phyloP scores from a whole-genome alignment of 1,284 basidiomycete species.

The Ustilago trichophora region DNA sequence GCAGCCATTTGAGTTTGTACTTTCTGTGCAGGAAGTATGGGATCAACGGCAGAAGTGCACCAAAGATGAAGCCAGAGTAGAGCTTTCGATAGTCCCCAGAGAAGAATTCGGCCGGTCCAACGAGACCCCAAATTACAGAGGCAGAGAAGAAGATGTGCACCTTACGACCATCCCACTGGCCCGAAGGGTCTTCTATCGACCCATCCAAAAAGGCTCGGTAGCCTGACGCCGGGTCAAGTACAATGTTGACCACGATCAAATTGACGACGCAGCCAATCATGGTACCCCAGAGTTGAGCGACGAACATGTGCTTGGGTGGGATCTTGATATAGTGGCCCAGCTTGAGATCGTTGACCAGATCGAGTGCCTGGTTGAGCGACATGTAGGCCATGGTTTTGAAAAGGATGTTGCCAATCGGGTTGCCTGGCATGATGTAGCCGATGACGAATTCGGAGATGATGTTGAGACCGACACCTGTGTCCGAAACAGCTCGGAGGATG shows the following conservation, averaged over 20 bases:
- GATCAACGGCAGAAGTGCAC: constrained; percentile 67
- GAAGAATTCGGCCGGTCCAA: constrained; percentile 69
- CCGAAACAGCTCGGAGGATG: constrained; percentile 70
- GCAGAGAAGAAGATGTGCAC: constrained; percentile 67
- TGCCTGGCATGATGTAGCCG: constrained; percentile 70
- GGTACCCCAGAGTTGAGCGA: constrained; percentile 69
- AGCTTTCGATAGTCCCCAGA: constrained; percentile 68
- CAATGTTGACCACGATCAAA: constrained; percentile 67
- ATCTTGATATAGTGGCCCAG: constrained; percentile 67
- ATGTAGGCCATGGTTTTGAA: constrained; percentile 69
- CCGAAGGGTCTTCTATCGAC: constrained; percentile 68
- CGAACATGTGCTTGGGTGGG: constrained; percentile 69
- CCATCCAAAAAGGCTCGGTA: constrained; percentile 67
- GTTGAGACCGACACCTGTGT: constrained; percentile 68
- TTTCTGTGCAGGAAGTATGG: constrained; percentile 68
- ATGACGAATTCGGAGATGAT: constrained; percentile 69
- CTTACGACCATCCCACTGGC: constrained; percentile 67
- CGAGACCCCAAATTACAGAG: constrained; percentile 69
- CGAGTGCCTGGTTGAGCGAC: constrained; percentile 65
- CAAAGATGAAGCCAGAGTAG: constrained; percentile 68
- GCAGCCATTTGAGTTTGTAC: constrained; percentile 56
- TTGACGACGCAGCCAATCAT: constrained; percentile 69
- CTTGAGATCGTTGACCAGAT: constrained; percentile 69
- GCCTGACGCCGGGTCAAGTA: constrained; percentile 59
- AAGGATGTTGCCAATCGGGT: constrained; percentile 68